Base-by-base conservation (phyloP, 73 alveolate species). In the Paramecium bursaria region DNA sequence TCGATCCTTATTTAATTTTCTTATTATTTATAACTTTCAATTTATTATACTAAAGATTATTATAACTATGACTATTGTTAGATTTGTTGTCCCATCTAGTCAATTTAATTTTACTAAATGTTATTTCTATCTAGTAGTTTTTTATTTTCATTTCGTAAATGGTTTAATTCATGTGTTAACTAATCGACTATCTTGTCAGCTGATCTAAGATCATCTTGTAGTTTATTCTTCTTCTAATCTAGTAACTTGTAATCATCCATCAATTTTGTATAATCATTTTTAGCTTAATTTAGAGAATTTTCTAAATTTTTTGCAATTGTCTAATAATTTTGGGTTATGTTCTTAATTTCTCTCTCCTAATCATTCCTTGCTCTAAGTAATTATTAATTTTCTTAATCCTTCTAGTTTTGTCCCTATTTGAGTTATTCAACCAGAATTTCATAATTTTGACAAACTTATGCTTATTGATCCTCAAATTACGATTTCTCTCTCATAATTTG, bases 161-260 rank as follows among this genome's bases (percentile, higher is more conserved):
- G 33, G 3, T 33, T n/a, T 13, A 67, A 0, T n/a, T 67, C 82
- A 21, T 67, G 21, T 7, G 6, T 19, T 35, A 15, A 31, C 21
- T 35, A 31, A 13, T 67, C 57, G 21, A 19, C 1, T n/a, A 15
- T 14, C 23, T 67, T 67, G 19, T 67, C 60, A 15, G 49, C 19
- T 4, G 6, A 11, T 35, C 50, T 31, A 2, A 67, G 44, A 11
- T 67, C 82, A 3, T 67, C 82, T 21, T 67, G 44, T 14, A 42
- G 11, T 67, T 67, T 67, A 67, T 31, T 67, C 25, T 67, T 67
- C 22, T 26, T 67, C 44, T 39, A 10, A 35, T 67, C 82, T 47
- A 67, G 19, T 0, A n/a, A 35, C 27, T 67, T 67, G 44, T 11
- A 67, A 15, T 67, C 82, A 42, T 67, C 82, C 7, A 67, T 4